Base-by-base conservation (phyloP, 2,329 filamentous ascomycete species). In the Penicillium sp. region DNA sequence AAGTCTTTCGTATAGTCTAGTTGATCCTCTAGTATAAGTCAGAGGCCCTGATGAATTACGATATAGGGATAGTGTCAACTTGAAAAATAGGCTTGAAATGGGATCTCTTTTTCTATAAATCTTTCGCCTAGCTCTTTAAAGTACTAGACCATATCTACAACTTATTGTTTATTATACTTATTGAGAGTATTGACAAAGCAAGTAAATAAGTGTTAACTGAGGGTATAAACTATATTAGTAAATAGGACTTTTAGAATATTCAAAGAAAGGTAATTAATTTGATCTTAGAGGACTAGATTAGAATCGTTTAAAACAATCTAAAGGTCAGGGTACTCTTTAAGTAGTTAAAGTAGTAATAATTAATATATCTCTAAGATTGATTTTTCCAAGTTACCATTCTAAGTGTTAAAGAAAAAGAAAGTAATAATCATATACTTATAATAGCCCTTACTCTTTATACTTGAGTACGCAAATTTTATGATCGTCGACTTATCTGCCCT, bases 161-260 rank as follows among this genome's bases (percentile, higher is more conserved):
- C 60, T 34, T 77, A 53, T 13, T 67, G 50, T 52, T 76, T 72
- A 4, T 74, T 59, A 57, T 75, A 79, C 59, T 80, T 77, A 54
- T 80, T 76, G 6, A 80, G 70, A 4, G 78, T 77, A 61, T 80
- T 77, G 39, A 80, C 66, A 47, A 79, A 73, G 44, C 70, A 75
- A 0, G 58, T 66, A 42, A 71, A 57, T 3, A 32, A 36, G 1
- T 50, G 51, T 16, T 54, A 10, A 7, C 54, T 55, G 3, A 68
- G 57, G 14, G 22, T 7, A 1, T 3, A 11, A 13, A 66, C 22
- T 1, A 58, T 54, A 0, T 58, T 43, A 3, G 1, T 9, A 50
- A 67, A 56, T 0, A 66, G 63, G 2, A 58, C 48, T 36, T 65
- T 62, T 1, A 67, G 53, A 16, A 44, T n/a, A 45, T 62, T 54